Evolutionary conservation across 2,329 filamentous ascomycete genomes (phyloP).

Genomic region (Sclerotinia trifoliorum): DNA sequence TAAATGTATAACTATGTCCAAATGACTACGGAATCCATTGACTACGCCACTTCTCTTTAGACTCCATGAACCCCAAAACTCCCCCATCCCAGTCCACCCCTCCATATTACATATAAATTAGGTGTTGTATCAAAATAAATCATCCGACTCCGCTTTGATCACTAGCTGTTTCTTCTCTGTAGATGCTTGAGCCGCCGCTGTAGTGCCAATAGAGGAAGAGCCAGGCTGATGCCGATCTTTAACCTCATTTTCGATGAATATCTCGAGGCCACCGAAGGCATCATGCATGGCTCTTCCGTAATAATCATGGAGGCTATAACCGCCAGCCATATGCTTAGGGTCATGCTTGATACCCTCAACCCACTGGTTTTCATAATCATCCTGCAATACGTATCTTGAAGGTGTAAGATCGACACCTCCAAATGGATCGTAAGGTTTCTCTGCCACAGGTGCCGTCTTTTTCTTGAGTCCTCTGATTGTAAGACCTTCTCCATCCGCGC

Average conservation of each 20-base stretch:
- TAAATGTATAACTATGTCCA: slow-evolving; percentile 14
- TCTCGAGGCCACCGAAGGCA: slow-evolving; percentile 83
- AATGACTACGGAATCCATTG: neutral
- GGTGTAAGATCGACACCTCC: slow-evolving; percentile 69
- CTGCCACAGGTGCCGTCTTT: slow-evolving; percentile 56
- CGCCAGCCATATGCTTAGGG: slow-evolving; percentile 68
- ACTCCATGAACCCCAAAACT: slow-evolving; percentile 12
- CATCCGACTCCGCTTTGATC: slow-evolving; percentile 51
- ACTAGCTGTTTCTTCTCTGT: slow-evolving; percentile 35
- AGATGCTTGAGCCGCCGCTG: slow-evolving; percentile 42
- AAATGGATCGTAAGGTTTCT: slow-evolving; percentile 85
- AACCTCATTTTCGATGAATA: slow-evolving; percentile 75
- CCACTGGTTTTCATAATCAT: slow-evolving; percentile 72
- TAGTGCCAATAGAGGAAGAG: slow-evolving; percentile 41
- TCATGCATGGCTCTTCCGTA: slow-evolving; percentile 79
- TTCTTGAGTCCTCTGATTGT: slow-evolving; percentile 81
- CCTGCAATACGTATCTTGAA: slow-evolving; percentile 67
- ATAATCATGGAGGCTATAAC: slow-evolving; percentile 81
- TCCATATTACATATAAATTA: neutral
- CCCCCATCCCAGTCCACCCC: neutral
- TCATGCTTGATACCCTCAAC: slow-evolving; percentile 67
- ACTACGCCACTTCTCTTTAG: neutral
- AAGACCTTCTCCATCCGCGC: slow-evolving; percentile 41
- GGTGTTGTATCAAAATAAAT: slow-evolving; percentile 42
- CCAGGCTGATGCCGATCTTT: slow-evolving; percentile 38